Evolutionary conservation across 129 eudicot species (phyloP), one percentile per base, ranked within the genome.

Genomic region (Chrysanthemum makinoi): DNA sequence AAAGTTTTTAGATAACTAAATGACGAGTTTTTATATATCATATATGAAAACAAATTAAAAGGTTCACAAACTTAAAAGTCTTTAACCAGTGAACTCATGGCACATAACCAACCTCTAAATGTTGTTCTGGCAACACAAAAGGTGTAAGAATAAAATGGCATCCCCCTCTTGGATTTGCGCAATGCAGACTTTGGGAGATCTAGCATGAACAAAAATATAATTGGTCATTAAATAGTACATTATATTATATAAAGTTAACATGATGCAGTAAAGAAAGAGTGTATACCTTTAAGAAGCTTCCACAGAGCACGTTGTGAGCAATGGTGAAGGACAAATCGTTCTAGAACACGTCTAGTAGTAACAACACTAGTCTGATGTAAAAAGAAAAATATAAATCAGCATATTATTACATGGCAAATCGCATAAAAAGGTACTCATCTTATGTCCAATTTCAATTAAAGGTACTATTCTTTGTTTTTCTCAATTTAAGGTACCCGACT

Each of bases 281-380:
- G 18, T 62, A 59, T 78, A 87, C 98, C 98, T 87, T 94, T 94
- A 65, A 90, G 91, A 80, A 94, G 97, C 80, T 94, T 94, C 96
- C 97, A 94, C 54, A 96, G 96, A 82, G 77, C 80, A 22, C 96
- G 83, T 65, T 84, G 96, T 63, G 99, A 94, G 70, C 70, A 81
- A 70, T 82, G 85, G 73, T 85, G 84, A 61, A 94, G 90, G 10
- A 89, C 89, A 19, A 94, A 83, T 61, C 96, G 91, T 83, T 94
- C 97, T 73, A 94, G 83, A 62, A 89, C 82, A 33, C 98, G 83
- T 82, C 98, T 88, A 48, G 91, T 90, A 20, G 96, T 90, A 18
- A 86, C 82, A 43, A 90, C 94, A 30, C 83, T 90, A 26, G 93
- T 87, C 97, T 94, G 83, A 44, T 20, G 72, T 26, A 39, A 8